Evolutionary conservation across 73 alveolate genomes (phyloP).

Genomic region (Blepharisma stoltei): DNA sequence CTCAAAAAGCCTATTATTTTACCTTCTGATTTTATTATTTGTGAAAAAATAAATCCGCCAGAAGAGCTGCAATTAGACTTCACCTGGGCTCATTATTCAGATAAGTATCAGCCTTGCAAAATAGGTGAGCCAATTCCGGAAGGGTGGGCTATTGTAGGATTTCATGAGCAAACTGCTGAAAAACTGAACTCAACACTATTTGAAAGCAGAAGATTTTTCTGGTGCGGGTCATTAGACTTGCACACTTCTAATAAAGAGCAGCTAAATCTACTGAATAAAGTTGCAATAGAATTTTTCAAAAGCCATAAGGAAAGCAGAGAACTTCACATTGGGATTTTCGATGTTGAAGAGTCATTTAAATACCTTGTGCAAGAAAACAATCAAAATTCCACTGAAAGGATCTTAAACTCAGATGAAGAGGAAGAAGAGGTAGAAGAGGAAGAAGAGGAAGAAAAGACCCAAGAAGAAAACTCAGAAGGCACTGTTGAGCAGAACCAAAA

Average conservation of each 20-base stretch:
- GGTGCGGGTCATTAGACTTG: constrained; percentile 14
- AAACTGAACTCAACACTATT: background rate
- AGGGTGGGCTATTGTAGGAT: constrained; percentile 6
- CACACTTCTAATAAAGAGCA: constrained; percentile 4
- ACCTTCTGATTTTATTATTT: constrained; percentile 8
- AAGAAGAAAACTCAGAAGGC: constrained; percentile 4
- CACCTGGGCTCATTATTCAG: constrained; percentile 25
- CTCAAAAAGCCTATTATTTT: background rate
- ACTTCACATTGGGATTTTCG: background rate
- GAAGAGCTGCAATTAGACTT: background rate
- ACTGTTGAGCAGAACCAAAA: background rate
- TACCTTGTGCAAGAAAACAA: background rate
- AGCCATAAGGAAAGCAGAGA: constrained; percentile 17
- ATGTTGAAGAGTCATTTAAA: background rate
- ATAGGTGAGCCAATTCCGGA: background rate
- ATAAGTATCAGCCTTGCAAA: background rate
- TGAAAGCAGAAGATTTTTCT: constrained; percentile 15
- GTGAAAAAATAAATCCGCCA: background rate
- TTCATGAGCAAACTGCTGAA: constrained; percentile 12
- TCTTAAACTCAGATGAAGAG: background rate
- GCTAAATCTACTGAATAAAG: background rate
- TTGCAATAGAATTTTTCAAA: constrained; percentile 13
- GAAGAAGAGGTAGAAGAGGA: constrained; percentile 23
- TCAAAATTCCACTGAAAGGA: background rate
- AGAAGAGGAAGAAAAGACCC: constrained; percentile 18